Percentiles rank a stretch among this genome's conserved stretches.
phyloP scores from a whole-genome alignment of 2,329 filamentous ascomycete species.

The Epichloe elymi region DNA sequence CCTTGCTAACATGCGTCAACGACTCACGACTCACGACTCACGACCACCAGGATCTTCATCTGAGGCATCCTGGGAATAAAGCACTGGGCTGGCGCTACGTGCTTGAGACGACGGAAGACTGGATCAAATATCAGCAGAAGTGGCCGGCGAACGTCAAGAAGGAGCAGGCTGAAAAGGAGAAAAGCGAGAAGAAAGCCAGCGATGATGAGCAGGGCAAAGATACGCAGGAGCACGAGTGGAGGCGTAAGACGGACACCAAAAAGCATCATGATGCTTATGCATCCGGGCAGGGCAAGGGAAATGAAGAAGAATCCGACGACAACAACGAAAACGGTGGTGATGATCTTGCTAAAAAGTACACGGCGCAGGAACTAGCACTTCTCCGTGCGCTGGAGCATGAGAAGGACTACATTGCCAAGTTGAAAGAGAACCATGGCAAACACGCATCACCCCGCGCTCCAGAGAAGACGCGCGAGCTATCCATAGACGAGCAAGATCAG shows the following conservation, averaged over 20 bases:
- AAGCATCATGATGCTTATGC: constrained; percentile 12
- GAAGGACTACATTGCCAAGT: constrained; percentile 24
- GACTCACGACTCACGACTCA: neutral
- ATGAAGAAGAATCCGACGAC: neutral
- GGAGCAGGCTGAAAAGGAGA: constrained; percentile 5
- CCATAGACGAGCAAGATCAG: constrained; percentile 25
- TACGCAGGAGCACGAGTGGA: constrained; percentile 10
- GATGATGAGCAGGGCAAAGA: constrained; percentile 6
- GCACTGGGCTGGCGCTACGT: constrained; percentile 36
- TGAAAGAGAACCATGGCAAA: constrained; percentile 27
- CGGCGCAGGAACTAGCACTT: constrained; percentile 28
- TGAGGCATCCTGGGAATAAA: constrained; percentile 28
- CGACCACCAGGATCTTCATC: constrained; percentile 25
- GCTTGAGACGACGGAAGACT: constrained; percentile 33
- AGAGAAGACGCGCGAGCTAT: constrained; percentile 8
- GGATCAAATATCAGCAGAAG: constrained; percentile 31
- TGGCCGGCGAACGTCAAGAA: constrained; percentile 33
- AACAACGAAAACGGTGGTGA: constrained; percentile 5
- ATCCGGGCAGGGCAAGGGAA: neutral
- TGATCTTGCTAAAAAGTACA: constrained; percentile 15
- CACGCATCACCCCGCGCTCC: constrained; percentile 9
- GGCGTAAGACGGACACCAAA: constrained; percentile 9
- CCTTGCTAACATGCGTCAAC: neutral
- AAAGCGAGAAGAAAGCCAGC: neutral
- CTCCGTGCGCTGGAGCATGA: constrained; percentile 29